phyloP scores from a whole-genome alignment of 2,329 filamentous ascomycete species.

The Botryotinia narcissicola region DNA sequence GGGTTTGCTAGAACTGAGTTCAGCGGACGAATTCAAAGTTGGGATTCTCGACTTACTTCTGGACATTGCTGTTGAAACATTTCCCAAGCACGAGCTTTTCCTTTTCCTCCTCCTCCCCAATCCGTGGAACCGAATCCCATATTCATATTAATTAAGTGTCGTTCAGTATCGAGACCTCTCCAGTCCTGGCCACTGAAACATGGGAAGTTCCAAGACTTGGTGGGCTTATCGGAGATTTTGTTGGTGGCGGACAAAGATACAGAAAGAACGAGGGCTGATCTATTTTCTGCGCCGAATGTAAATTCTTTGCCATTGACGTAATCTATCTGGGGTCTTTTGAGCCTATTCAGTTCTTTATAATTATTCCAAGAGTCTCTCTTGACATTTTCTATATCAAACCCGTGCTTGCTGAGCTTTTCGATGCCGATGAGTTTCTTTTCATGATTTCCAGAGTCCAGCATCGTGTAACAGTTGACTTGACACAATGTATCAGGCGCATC shows the following conservation, averaged over 20 bases:
- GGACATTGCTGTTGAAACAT: constrained; percentile 6
- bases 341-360: background rate
- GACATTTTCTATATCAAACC: background rate
- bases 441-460: constrained; percentile 11
- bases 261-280: background rate
- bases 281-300: background rate
- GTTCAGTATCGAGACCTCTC: constrained; percentile 2
- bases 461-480: constrained; percentile 16
- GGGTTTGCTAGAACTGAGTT: background rate
- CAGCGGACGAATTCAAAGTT: background rate
- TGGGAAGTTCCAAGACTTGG: background rate
- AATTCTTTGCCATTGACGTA: background rate
- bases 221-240: background rate
- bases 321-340: background rate
- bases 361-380: background rate
- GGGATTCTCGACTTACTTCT: background rate
- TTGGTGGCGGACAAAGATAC: constrained; percentile 2
- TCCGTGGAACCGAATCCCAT: constrained; percentile 5
- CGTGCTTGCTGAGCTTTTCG: background rate
- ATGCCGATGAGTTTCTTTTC: background rate
- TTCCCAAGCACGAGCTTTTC: background rate
- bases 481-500: constrained; percentile 10
- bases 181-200: constrained; percentile 5
- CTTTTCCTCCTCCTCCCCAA: background rate
- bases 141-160: background rate